Evolutionary conservation across 768 basidiomycete genomes (phyloP).

Genomic region (Postia placenta): DNA sequence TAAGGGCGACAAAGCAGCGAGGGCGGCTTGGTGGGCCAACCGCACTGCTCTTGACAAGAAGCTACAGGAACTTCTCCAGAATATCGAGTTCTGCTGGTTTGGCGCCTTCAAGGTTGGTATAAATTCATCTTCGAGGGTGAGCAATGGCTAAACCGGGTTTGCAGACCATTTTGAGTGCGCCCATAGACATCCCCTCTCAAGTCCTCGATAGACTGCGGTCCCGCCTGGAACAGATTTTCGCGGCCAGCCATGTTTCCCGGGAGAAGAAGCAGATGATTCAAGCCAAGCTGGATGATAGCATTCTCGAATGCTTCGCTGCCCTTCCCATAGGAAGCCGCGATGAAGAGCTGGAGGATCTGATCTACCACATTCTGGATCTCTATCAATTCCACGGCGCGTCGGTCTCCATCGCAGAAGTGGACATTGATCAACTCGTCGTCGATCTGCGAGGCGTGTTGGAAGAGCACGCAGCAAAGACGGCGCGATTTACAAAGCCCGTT

Average conservation of each 20-base stretch:
- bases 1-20: slow-evolving; percentile 55
- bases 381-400: slow-evolving; percentile 91
- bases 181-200: slow-evolving; percentile 35
- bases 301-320: slow-evolving; percentile 84
- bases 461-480: slow-evolving; percentile 50
- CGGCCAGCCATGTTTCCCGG: slow-evolving; percentile 47
- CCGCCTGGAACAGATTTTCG: slow-evolving; percentile 73
- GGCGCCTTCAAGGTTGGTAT: slow-evolving; percentile 88
- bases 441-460: slow-evolving; percentile 77
- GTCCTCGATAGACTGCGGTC: slow-evolving; percentile 51
- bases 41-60: slow-evolving; percentile 71
- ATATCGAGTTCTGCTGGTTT: slow-evolving; percentile 94
- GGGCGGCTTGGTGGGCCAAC: slow-evolving; percentile 82
- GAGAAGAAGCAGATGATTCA: slow-evolving; percentile 54
- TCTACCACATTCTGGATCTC: slow-evolving; percentile 89
- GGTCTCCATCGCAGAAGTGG: slow-evolving; percentile 86
- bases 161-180: slow-evolving; percentile 60
- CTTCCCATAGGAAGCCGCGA: slow-evolving; percentile 78
- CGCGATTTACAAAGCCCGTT: slow-evolving; percentile 35
- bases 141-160: neutral
- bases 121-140: neutral
- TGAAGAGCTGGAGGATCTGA: slow-evolving; percentile 92
- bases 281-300: slow-evolving; percentile 58
- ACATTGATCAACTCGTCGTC: slow-evolving; percentile 83
- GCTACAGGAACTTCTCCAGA: slow-evolving; percentile 66